A percentile compares a stretch with the other conserved stretches of the same genome.
phyloP scores from a whole-genome alignment of 2,329 filamentous ascomycete species.

The Neocucurbitaria cava region DNA sequence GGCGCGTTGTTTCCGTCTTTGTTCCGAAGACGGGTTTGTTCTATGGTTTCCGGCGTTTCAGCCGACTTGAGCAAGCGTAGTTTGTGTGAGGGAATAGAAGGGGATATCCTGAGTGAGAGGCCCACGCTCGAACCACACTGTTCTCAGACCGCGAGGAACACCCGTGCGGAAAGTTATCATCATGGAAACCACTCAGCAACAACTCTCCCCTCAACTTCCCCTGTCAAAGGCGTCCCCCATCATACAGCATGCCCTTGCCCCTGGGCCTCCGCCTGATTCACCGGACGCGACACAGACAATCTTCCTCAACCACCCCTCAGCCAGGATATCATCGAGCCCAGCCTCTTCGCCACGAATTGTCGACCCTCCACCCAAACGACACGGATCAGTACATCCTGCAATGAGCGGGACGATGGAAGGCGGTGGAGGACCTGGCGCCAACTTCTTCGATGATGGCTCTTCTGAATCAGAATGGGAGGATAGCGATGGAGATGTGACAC shows the following conservation, averaged over 20 bases:
- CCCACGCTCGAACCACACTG: background rate
- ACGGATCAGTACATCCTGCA: constrained; percentile 30
- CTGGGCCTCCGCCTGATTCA: constrained; percentile 14
- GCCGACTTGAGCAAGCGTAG: background rate
- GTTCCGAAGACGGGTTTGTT: constrained; percentile 12
- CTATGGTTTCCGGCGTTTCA: constrained; percentile 17
- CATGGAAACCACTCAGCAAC: constrained; percentile 8
- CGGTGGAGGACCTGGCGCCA: constrained; percentile 23
- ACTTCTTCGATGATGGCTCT: constrained; percentile 40
- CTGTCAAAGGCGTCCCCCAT: constrained; percentile 9
- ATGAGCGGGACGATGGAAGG: constrained; percentile 33
- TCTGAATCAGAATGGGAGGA: constrained; percentile 36
- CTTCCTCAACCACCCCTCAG: constrained; percentile 32
- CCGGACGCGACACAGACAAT: constrained; percentile 26
- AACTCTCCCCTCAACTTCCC: background rate
- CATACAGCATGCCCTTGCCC: constrained; percentile 17
- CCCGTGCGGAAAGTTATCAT: background rate
- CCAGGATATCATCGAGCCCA: constrained; percentile 36
- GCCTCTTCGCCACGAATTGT: constrained; percentile 39
- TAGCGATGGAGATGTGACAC: constrained; percentile 23
- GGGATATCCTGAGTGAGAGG: constrained; percentile 3
- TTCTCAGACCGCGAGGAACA: background rate
- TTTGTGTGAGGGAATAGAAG: background rate
- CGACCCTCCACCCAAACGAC: constrained; percentile 24
- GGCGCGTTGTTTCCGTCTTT: constrained; percentile 17